phyloP scores from a whole-genome alignment of 257 asterid genomes.

The Paulownia fortunei region DNA sequence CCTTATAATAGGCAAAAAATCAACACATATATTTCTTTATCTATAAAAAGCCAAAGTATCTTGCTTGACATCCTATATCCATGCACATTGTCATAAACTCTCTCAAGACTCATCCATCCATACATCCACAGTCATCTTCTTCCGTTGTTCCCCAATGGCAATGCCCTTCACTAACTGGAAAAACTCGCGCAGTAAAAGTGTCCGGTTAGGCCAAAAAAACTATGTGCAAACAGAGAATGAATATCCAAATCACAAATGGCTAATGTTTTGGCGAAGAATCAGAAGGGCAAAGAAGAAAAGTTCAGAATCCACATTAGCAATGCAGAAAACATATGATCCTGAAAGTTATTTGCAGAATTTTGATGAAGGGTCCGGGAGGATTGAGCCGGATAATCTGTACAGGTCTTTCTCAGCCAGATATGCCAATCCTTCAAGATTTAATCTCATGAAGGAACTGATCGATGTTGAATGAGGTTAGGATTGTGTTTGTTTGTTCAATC shows the following conservation, averaged over 20 bases:
- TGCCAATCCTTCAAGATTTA: slow-evolving; percentile 60
- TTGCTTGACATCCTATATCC: slow-evolving; percentile 1
- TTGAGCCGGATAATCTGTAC: slow-evolving; percentile 63
- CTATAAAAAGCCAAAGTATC: background rate
- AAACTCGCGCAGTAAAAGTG: slow-evolving; percentile 56
- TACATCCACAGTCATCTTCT: background rate
- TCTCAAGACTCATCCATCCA: background rate
- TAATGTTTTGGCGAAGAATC: slow-evolving; percentile 57
- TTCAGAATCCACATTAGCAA: slow-evolving; percentile 19
- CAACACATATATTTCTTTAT: background rate
- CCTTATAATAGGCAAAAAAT: background rate
- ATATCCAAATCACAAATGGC: slow-evolving; percentile 47
- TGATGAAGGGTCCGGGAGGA: slow-evolving; percentile 51
- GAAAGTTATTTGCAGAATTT: slow-evolving; percentile 69
- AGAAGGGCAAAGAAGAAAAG: slow-evolving; percentile 47
- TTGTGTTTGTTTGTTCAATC: slow-evolving; percentile 16
- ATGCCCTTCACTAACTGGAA: slow-evolving; percentile 45
- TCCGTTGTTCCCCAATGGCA: background rate
- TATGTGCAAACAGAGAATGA: slow-evolving; percentile 28
- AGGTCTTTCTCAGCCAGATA: slow-evolving; percentile 80
- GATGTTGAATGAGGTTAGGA: slow-evolving; percentile 5
- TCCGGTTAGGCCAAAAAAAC: slow-evolving; percentile 45
- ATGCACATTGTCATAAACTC: slow-evolving; percentile 21
- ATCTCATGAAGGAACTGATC: slow-evolving; percentile 7
- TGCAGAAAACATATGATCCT: slow-evolving; percentile 52